Conservation (phyloP, 1,139 yeast species). For the Debaryomyces robertsiae region DNA sequence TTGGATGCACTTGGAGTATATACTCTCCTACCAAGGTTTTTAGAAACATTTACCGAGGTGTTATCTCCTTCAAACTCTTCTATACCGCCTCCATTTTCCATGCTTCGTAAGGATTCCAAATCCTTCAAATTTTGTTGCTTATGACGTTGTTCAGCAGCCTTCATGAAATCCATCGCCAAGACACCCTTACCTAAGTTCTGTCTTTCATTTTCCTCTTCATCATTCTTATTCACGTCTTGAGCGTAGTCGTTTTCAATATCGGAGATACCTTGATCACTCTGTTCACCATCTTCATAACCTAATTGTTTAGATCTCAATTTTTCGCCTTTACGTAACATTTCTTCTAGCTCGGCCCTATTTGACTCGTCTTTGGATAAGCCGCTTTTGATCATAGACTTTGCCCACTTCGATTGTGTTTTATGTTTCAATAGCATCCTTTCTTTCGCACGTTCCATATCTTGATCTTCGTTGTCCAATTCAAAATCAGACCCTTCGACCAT, state of each 20-base stretch:
- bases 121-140: constrained; percentile 56
- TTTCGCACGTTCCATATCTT: constrained; percentile 72
- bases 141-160: constrained; percentile 73
- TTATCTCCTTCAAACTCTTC: constrained; percentile 35
- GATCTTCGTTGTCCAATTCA: constrained; percentile 60
- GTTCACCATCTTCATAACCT: constrained; percentile 63
- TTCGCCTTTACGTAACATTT: constrained; percentile 89
- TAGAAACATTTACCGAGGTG: constrained; percentile 46
- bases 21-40: constrained; percentile 79
- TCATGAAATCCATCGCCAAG: constrained; percentile 93
- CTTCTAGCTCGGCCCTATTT: constrained; percentile 87
- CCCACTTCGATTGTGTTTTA: constrained; percentile 89
- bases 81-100: constrained; percentile 47
- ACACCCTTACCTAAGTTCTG: constrained; percentile 78
- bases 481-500: constrained; percentile 67
- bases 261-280: constrained; percentile 48
- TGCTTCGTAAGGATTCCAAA: constrained; percentile 50
- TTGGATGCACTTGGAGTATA: constrained; percentile 71
- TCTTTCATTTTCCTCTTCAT: constrained; percentile 33
- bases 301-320: constrained; percentile 70
- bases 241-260: constrained; percentile 55
- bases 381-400: constrained; percentile 83
- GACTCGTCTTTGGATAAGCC: constrained; percentile 87
- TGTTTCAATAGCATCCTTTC: constrained; percentile 93
- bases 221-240: constrained; percentile 35